Evolutionary conservation across 176 grass and related monocot species (phyloP), one percentile per base, ranked within the genome.

Genomic region (Carex pumila): DNA sequence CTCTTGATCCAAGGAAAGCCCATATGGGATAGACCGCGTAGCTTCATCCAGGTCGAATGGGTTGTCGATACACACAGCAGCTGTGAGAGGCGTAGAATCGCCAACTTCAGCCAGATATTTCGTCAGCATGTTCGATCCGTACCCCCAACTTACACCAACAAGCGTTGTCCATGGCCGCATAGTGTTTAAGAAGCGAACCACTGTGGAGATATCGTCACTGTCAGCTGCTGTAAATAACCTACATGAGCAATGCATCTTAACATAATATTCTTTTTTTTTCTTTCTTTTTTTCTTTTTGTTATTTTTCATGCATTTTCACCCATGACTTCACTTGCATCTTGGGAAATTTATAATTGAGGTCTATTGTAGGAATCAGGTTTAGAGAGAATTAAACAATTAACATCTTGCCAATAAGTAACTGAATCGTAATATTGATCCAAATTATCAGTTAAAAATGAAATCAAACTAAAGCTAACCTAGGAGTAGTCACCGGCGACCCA

Each of bases 151-250:
- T 80, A 93, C 81, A 83, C 88, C 79, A 88, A 98, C 92, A 19
- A 98, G 58, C 72, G 95, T 91, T 74, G 92, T 89, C 95, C 95
- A 98, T 58, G 92, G 91, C 65, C 95, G 85, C 83, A 91, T 79
- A 32, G 62, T 86, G 80, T 89, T 94, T 74, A 98, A 62, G 61
- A 90, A 98, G 56, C 71, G 79, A 62, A 94, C 60, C 39, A 78
- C 86, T 81, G 91, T 89, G 79, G 79, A 78, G 82, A 98, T 81
- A 90, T 98, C 95, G 84, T 98, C 95, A 86, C 95, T 94, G 83
- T 98, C 95, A 91, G 95, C 95, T 54, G 91, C 95, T 90, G 95
- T 93, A 87, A 98, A 98, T 93, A 98, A 94, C 92, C 95, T 98
- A 88, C 88, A 96, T 83, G 84, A 93, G 85, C 86, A 94, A 85